Evolutionary conservation across 2,329 filamentous ascomycete species (phyloP).

Genomic region (Cladosporium oxysporum): DNA sequence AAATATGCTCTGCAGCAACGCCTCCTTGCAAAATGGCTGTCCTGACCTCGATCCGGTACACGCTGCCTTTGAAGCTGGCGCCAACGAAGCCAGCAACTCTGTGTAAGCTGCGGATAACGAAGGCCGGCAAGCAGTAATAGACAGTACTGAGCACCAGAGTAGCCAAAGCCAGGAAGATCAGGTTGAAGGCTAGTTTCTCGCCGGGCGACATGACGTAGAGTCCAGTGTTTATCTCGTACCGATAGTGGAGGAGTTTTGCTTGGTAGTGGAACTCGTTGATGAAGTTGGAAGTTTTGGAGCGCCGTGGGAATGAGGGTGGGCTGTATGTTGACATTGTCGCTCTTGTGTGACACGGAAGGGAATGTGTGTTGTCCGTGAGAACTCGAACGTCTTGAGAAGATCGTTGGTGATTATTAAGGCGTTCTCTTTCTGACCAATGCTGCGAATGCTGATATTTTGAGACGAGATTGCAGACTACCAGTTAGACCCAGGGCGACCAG

Average conservation of each 20-base stretch:
- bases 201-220: constrained; percentile 33
- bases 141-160: constrained; percentile 20
- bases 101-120: constrained; percentile 31
- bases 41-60: not conserved
- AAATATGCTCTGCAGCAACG: not conserved
- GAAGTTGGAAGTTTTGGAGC: constrained; percentile 26
- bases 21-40: not conserved
- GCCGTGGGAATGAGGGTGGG: constrained; percentile 28
- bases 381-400: not conserved
- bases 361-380: not conserved
- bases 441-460: not conserved
- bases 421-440: not conserved
- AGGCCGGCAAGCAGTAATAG: constrained; percentile 25
- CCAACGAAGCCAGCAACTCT: not conserved
- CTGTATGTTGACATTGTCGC: constrained; percentile 30
- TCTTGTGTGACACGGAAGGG: too few species aligned
- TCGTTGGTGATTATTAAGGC: not conserved
- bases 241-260: constrained; percentile 31
- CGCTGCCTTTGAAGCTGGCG: not conserved
- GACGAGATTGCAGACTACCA: not conserved
- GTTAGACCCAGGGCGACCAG: not conserved
- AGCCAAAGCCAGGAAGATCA: constrained; percentile 26
- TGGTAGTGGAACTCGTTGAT: constrained; percentile 28
- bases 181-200: constrained; percentile 34
- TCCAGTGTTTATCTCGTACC: constrained; percentile 32